Percentiles rank a stretch among this genome's conserved stretches.
These are phyloP conservation scores for Pseudocohnilembus persalinus DNA, from an alignment of 169 alveolate species.

Conservation along the genomic window DNA sequence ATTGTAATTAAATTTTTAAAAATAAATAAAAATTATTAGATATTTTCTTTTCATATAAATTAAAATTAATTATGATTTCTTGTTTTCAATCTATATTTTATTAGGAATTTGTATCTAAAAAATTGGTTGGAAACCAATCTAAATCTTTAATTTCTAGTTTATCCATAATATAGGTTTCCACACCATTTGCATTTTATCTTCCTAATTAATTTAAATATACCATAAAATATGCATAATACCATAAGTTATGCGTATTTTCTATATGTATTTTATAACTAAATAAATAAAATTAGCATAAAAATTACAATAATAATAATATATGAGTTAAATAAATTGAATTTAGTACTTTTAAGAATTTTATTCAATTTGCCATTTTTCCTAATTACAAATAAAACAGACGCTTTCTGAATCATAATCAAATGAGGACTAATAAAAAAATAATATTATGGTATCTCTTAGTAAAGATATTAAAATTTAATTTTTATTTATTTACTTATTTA, in stretches of 20 bases:
- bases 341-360: conserved; percentile 18
- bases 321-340: no score
- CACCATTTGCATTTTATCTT: conserved; percentile 41
- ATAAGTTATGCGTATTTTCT: conserved; percentile 37
- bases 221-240: conserved; percentile 45
- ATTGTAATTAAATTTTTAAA: no score
- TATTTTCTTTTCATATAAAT: no score
- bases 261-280: conserved; percentile 42
- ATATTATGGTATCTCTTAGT: no score
- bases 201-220: conserved; percentile 38
- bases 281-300: background rate
- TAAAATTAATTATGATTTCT: no score
- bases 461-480: background rate
- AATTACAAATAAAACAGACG: conserved; percentile 40
- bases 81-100: no score
- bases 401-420: conserved; percentile 42
- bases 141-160: background rate
- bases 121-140: background rate
- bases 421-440: background rate
- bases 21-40: no score
- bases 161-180: conserved; percentile 36
- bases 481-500: conserved; percentile 11
- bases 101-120: no score
- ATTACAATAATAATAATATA: no score
- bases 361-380: conserved; percentile 43